phyloP scores from a whole-genome alignment of 1,284 basidiomycete species.

The Ganoderma sinense region DNA sequence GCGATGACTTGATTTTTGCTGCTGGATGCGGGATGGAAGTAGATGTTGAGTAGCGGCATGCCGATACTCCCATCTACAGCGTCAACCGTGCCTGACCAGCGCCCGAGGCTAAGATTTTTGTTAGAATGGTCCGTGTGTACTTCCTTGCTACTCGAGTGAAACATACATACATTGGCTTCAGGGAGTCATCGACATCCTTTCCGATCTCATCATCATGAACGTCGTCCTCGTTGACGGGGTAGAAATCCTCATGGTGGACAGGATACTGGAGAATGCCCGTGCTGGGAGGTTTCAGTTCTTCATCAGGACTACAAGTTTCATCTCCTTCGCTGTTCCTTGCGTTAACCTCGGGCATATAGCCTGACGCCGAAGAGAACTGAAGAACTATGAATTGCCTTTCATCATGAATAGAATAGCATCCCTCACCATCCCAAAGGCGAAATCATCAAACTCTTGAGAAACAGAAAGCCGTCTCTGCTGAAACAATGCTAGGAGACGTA shows the following conservation, averaged over 20 bases:
- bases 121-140: not conserved
- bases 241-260: constrained; percentile 14
- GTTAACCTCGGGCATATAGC: not conserved
- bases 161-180: constrained; percentile 22
- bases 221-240: constrained; percentile 21
- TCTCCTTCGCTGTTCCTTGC: not conserved
- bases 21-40: not conserved
- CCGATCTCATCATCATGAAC: not conserved
- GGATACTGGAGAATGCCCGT: constrained; percentile 21
- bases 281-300: constrained; percentile 9
- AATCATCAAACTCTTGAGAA: constrained; percentile 28
- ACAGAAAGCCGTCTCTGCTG: constrained; percentile 31
- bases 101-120: constrained; percentile 7
- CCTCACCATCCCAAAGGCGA: constrained; percentile 33
- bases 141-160: not conserved
- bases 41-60: not conserved
- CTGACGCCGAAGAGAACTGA: not conserved
- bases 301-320: not conserved
- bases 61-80: not conserved
- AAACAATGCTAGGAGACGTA: constrained; percentile 27
- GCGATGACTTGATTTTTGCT: constrained; percentile 5
- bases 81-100: constrained; percentile 12
- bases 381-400: not conserved
- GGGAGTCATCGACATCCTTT: not conserved
- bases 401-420: not conserved